Base-by-base conservation (phyloP, 192 early-diverging fungal genomes). In the Coemansia sp. region DNA sequence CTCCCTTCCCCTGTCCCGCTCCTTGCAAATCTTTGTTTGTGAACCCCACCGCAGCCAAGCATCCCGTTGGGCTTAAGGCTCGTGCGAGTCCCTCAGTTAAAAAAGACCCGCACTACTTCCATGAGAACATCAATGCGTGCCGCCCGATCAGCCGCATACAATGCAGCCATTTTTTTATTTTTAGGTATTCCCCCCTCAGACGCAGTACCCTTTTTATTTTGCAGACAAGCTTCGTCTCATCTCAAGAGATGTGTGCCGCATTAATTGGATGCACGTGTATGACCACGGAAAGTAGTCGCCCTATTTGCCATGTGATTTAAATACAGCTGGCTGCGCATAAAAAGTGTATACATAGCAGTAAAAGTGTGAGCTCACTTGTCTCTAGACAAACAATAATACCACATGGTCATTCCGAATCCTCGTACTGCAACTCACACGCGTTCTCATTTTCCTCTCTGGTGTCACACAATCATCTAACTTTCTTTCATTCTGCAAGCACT, bases 1-100 rank as follows among this genome's bases (percentile, higher is more conserved):
- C 22, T 10, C 24, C 24, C 24, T 10, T 20, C 50, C 50, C 50
- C 24, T 10, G 9, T 53, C 50, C 50, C 50, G 50, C 10, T 53
- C 50, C 50, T 53, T 53, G 53, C 15, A 57, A 57, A 57, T 57
- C 53, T 33, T 16, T 57, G 29, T 57, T 57, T 57, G 53, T 57
- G 46, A 47, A 20, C 46, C 18, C 46, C 46, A 3, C 46, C 15
- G 46, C 46, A 47, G 41, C 41, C 46, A 47, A 47, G 18, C 18
- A 12, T 27, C 41, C 41, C 15, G 46, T 47, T 47, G 46, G 46
- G 46, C 7, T 36, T 47, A n/a, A 47, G 10, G n/a, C 53, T 33
- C 53, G 24, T 11, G 24, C 15, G 53, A 31, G 29, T 16, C 9
- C 20, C 20, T 53, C 15, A 36, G 41, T 43, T 12, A 27, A 27